Evolutionary conservation across 2,329 filamentous ascomycete species (phyloP), one percentile per base, ranked within the genome.

Genomic region (Colletotrichum lupini): DNA sequence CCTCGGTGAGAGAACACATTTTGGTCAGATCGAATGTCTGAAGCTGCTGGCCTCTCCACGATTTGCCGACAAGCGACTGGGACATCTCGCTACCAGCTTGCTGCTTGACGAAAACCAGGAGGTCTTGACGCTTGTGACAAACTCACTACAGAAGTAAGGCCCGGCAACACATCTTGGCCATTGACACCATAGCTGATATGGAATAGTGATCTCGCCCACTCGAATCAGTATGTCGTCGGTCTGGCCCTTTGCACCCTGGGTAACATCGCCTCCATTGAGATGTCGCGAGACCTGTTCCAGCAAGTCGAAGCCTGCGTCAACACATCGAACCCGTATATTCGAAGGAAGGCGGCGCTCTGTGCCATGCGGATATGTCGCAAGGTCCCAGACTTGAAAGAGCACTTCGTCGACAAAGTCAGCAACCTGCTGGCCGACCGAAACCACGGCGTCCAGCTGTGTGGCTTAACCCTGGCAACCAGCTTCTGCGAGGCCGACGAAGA

Each of bases 301-400:
- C 96, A 99, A 87, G 94, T 99, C 82, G 97, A 99, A 83, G 94
- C 90, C 74, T 91, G 98, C 61, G 87, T 99, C 76, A 93, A 95
- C 55, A 98, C 95, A 61, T 93, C 95, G 66, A 99, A 99, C 82
- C 97, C 97, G n/a, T 99, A 99, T 82, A 98, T 99, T 81, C 91
- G 97, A 78, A 91, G 97, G 78, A 99, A 99, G 87, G 97, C 97
- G 22, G 97, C 97, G 4, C 89, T 99, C n/a, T 99, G 97, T 84
- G 97, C 97, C 63, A 99, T 99, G 97, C 91, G 95, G 77, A 98
- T 99, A 88, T 98, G 95, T 85, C 93, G 95, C 78, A 99, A 99
- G 84, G 97, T 99, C 12, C 97, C 97, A 6, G 97, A 99, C 82
- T 86, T 99, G 67, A 95, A 98, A 83, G 97, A 99, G 82, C 95